phyloP scores from a whole-genome alignment of 2,329 filamentous ascomycete genomes.

The Botrytis sinoallii region DNA sequence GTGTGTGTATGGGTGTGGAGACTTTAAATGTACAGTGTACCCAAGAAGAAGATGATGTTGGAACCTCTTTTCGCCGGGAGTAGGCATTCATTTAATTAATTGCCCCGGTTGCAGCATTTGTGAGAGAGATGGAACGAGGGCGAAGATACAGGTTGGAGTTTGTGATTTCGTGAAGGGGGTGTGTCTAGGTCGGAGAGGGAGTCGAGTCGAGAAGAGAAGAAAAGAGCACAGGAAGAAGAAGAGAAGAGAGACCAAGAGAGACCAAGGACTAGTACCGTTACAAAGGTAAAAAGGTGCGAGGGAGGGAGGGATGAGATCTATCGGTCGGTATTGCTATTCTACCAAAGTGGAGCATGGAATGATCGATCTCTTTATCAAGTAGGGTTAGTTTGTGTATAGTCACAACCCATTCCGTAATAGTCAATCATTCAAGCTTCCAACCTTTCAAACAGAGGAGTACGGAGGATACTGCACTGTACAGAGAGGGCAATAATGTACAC shows the following conservation, averaged over 20 bases:
- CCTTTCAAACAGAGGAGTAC: not conserved
- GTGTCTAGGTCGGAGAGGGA: not conserved
- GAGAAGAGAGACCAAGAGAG: not conserved
- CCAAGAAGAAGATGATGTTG: too few species aligned
- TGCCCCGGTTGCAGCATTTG: too few species aligned
- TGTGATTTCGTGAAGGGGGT: not conserved
- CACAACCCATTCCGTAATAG: not conserved
- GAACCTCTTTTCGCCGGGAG: too few species aligned
- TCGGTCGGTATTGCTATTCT: conserved; percentile 1
- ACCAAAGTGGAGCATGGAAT: not conserved
- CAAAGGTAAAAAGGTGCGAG: not conserved
- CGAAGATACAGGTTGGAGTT: not conserved
- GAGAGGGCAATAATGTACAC: not conserved
- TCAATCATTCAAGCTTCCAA: not conserved
- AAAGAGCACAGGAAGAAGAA: not conserved
- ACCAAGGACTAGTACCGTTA: not conserved
- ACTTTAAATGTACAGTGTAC: not conserved
- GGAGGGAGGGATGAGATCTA: not conserved
- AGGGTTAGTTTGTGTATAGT: not conserved
- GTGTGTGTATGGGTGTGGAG: not conserved
- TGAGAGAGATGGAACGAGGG: not conserved
- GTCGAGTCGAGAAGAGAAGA: not conserved
- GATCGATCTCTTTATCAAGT: not conserved
- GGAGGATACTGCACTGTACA: not conserved
- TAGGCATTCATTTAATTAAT: too few species aligned